Evolutionary conservation across 2,329 filamentous ascomycete genomes (phyloP), one percentile per base, ranked within the genome.

Genomic region (Ophiostoma tasmaniense): DNA sequence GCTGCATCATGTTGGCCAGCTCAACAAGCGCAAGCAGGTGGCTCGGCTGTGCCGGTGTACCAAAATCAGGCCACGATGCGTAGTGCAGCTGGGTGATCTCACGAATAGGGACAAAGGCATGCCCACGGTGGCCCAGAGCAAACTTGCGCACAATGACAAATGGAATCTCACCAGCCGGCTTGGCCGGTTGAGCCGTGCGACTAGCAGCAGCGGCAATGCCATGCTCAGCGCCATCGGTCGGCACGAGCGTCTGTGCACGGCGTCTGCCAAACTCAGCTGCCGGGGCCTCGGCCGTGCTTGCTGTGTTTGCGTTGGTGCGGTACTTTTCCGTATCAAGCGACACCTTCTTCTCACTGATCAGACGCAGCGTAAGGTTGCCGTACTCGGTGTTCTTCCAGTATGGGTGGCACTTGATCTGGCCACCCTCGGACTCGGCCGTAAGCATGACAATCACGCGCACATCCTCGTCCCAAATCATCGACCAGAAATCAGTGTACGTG

Each of bases 401-500:
- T 10, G 92, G 88, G 77, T 99, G 93, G 72, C 94, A 97, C 78
- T 98, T 99, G 62, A 96, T 83, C 76, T 97, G 93, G 0, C 94
- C 93, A 30, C 93, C 92, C 80, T 99, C 95, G 33, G 90, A 86
- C 78, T 98, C 94, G 1, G 95, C 94, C 6, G 95, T 99, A 73
- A 99, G 84, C 90, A 97, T 98, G 72, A 98, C 93, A 71, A 99
- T 90, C 33, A 98, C 91, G 67, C 94, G 90, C 3, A 96, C 89
- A 76, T 98, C 93, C 78, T 98, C 91, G 76, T 98, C 93, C 95
- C 95, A 99, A 37, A 98, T 85, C 13, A 97, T 90, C 71, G 92
- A 94, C 95, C 95, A 99, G 76, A 99, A 99, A 78, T 99, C 95
- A 77, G 91, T 89, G 75, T 96, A 97, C 0, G 95, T 99, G 66